Evolutionary conservation across 768 basidiomycete species (phyloP), one percentile per base, ranked within the genome.

Genomic region (Macrocybe gigantea): DNA sequence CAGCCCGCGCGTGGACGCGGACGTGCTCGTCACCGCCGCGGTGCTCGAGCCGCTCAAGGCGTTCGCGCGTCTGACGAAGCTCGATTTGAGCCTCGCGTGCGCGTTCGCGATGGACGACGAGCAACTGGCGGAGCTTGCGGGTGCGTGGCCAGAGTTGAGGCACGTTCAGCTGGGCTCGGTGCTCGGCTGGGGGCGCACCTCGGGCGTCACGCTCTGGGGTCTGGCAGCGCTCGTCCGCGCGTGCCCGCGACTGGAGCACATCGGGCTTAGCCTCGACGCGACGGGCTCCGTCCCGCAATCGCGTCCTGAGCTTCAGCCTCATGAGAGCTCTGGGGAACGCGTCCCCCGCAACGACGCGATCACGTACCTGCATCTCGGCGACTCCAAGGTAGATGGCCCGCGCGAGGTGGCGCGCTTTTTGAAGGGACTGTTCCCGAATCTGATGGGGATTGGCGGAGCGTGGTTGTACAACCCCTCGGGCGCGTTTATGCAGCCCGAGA

Each of bases 361-460:
- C 7, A 44, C 41, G 8, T 44, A 36, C 33, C 34, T 49, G 13
- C 39, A 29, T 5, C 34, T 49, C 14, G 48, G 48, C 5, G 41
- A 49, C 35, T 44, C 48, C 7, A 36, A 14, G 22, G 33, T 43
- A 7, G 48, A 35, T 30, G 41, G 36, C 29, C 33, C 48, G 6
- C 15, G 22, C 31, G 41, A 30, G 32, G 48, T 49, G 35, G 47
- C 47, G n/a, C 15, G 30, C 5, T 49, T 49, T 33, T 33, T 49
- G n/a, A 14, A 33, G 5, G 22, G 31, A 14, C 33, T 49, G 30
- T 49, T 49, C 34, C 48, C 48, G 2, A 49, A 42, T 5, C 22
- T 49, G 12, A 42, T 33, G 32, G 48, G 48, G 13, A 49, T 49
- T 6, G 48, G 39, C 5, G 48, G 48, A 32, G 48, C 33, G 8